Base-by-base conservation (phyloP, 306 rosid genomes). In the Trifolium subterraneum region DNA sequence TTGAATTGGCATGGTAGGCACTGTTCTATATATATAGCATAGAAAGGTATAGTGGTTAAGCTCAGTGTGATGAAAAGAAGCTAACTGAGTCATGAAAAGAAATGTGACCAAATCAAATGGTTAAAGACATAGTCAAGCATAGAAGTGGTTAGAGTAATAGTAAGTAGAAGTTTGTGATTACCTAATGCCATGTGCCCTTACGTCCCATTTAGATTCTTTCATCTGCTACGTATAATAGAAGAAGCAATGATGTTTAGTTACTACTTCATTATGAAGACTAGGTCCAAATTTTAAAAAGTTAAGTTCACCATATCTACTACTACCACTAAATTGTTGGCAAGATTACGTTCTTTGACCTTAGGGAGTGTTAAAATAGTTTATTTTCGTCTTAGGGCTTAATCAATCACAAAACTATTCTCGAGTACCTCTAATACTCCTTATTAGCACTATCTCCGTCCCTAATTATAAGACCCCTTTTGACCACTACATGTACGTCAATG, bases 121-220 rank as follows among this genome's bases (percentile, higher is more conserved):
- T 42, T 54, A 39, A 16, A 83, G 84, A 83, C 44, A 52, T 2
- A 51, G 79, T 83, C 84, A 83, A 79, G 76, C 48, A 31, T 75
- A 14, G 72, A 58, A 82, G 33, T 31, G 72, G 83, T 74, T 23
- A 18, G 19, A 78, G 66, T 45, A 50, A 7, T 48, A 82, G 70
- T 45, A 62, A 2, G 56, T 60, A 58, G 56, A 51, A 58, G 7
- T 69, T 33, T 64, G 38, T 65, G 72, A 66, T 73, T 41, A 78
- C 80, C 78, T 77, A 80, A 80, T 63, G 35, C 78, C 87, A 76
- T 73, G 79, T 83, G 82, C 79, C 50, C 11, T 64, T 41, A 6
- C 38, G 20, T 51, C 45, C 42, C 19, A 38, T 64, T 29, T 31
- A 10, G 62, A 50, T 61, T 54, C 58, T 41, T 59, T 62, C 29